Percentiles rank a stretch among this genome's conserved stretches.
phyloP scores from a whole-genome alignment of 2,329 filamentous ascomycete genomes.

The Calonectria pauciramosa region DNA sequence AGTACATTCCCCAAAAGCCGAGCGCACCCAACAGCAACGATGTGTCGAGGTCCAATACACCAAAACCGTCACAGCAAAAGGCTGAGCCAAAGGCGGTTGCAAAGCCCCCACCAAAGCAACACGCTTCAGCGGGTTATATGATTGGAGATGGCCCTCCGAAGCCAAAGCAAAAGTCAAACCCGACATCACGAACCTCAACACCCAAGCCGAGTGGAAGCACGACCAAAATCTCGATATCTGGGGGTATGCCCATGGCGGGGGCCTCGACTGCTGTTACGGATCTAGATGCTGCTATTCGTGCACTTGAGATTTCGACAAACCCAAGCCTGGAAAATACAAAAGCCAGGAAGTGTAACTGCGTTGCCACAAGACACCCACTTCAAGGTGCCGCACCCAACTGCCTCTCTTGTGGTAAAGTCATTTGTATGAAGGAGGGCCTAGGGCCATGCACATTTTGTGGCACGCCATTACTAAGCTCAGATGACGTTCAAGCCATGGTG shows the following conservation, averaged over 20 bases:
- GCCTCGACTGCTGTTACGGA: conserved; percentile 80
- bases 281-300: conserved; percentile 85
- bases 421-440: conserved; percentile 93
- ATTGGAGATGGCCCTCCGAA: conserved; percentile 81
- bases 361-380: conserved; percentile 88
- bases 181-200: conserved; percentile 66
- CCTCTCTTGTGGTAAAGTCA: conserved; percentile 91
- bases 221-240: conserved; percentile 80
- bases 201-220: conserved; percentile 66
- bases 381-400: conserved; percentile 95
- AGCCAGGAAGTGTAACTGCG: conserved; percentile 85
- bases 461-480: conserved; percentile 76
- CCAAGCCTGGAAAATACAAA: conserved; percentile 71
- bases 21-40: conserved; percentile 56
- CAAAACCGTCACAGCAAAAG: conserved; percentile 51
- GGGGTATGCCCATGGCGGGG: conserved; percentile 86
- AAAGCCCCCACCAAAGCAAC: conserved; percentile 65
- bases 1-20: conserved; percentile 75
- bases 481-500: conserved; percentile 89
- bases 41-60: conserved; percentile 53
- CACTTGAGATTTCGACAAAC: conserved; percentile 93
- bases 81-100: conserved; percentile 46
- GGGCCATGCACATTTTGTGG: conserved; percentile 95
- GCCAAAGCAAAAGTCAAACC: conserved; percentile 67
- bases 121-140: conserved; percentile 78